Conservation (phyloP, 495 filamentous ascomycete species). For the Thozetella sp. region DNA sequence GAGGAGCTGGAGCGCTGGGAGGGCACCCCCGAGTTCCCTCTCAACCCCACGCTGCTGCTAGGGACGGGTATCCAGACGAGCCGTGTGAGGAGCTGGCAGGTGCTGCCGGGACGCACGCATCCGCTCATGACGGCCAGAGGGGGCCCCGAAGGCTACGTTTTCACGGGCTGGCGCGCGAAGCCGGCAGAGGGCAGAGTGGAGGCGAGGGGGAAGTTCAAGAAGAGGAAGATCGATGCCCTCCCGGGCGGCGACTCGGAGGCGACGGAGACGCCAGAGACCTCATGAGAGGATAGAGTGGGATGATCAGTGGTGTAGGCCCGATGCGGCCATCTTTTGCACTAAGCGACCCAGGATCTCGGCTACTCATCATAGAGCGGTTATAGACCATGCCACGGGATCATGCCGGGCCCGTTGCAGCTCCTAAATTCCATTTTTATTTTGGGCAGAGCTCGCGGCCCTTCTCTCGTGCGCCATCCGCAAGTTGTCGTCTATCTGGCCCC, state of each 20-base stretch:
- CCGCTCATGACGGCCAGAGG: slow-evolving; percentile 88
- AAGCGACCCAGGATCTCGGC: too few relatives aligned
- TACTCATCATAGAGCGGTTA: slow-evolving; percentile 1
- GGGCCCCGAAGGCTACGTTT: slow-evolving; percentile 88
- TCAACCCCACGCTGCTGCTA: slow-evolving; percentile 82
- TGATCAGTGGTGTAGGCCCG: not conserved
- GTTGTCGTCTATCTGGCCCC: not conserved
- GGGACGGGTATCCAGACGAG: slow-evolving; percentile 79
- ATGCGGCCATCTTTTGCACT: not conserved
- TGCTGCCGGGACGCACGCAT: slow-evolving; percentile 89
- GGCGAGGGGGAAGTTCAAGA: slow-evolving; percentile 76
- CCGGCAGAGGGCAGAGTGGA: slow-evolving; percentile 77
- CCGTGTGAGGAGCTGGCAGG: slow-evolving; percentile 79
- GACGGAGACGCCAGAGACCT: slow-evolving; percentile 20
- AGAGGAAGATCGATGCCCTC: slow-evolving; percentile 55
- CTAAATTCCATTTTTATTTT: not conserved
- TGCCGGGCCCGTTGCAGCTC: not conserved
- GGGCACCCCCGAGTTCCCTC: slow-evolving; percentile 70
- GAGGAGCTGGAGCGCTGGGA: slow-evolving; percentile 47
- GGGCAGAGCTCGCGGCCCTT: too few relatives aligned
- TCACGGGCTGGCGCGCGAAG: slow-evolving; percentile 78
- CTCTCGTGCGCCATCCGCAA: not conserved
- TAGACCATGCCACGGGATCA: not conserved
- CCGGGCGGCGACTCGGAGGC: slow-evolving; percentile 18
- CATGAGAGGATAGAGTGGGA: not conserved